Evolutionary conservation across 129 eudicot species (phyloP).

Genomic region (Pittosporum tobira): DNA sequence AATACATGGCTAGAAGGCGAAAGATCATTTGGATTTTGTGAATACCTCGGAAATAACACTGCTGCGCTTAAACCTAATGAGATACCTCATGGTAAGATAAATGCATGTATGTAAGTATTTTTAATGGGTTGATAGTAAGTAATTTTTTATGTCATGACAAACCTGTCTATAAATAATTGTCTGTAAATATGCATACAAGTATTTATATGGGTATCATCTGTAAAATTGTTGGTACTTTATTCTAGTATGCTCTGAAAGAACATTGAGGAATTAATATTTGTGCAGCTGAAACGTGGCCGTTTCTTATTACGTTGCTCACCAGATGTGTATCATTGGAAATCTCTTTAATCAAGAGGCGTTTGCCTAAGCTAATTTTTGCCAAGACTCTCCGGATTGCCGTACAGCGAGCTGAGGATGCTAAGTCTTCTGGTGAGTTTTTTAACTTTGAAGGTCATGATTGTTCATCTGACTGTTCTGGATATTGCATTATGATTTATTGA

Average conservation of each 20-base stretch:
- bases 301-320: slow-evolving; percentile 56
- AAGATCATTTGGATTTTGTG: slow-evolving; percentile 52
- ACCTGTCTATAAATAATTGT: slow-evolving; percentile 1
- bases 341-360: slow-evolving; percentile 56
- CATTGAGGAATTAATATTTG: background rate
- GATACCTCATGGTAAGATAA: slow-evolving; percentile 64
- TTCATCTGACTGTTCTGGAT: slow-evolving; percentile 6
- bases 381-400: slow-evolving; percentile 75
- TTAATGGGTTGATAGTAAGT: too few relatives aligned
- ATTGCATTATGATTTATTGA: slow-evolving; percentile 5
- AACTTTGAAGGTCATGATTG: slow-evolving; percentile 1
- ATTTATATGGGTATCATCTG: background rate
- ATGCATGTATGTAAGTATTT: background rate
- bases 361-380: slow-evolving; percentile 63
- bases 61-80: slow-evolving; percentile 56
- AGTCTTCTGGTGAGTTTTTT: slow-evolving; percentile 26
- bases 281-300: slow-evolving; percentile 95
- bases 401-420: slow-evolving; percentile 71
- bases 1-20: slow-evolving; percentile 84
- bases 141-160: background rate
- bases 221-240: too few relatives aligned
- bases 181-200: background rate
- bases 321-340: slow-evolving; percentile 57
- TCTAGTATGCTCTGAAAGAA: too few relatives aligned
- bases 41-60: slow-evolving; percentile 58